Base-by-base conservation (phyloP, 768 basidiomycete species). In the Bullera alba region DNA sequence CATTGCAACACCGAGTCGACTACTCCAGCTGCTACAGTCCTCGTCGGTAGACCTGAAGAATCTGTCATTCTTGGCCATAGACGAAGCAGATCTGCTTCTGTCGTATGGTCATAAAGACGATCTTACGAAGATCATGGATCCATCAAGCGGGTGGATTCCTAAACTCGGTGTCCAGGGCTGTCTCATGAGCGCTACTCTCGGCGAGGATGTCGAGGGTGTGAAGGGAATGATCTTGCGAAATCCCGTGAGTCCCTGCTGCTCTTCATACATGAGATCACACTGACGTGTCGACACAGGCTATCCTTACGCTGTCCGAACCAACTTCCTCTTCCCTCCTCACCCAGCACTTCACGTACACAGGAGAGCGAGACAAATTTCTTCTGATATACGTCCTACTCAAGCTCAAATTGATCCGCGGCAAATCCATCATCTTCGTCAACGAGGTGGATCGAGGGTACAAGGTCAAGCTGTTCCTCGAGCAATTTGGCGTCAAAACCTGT, bases 111-210 rank as follows among this genome's bases (percentile, higher is more conserved):
- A 97, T 58, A 75, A 75, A 32, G 86, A 91, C 54, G 87, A 91
- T 64, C 46, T 73, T 54, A 38, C 78, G 73, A 48, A 86, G 81
- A 41, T 72, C 44, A 34, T 79, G 77, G 36, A 84, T 80, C 71
- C 79, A 86, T 26, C 89, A 85, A 46, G 85, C 82, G 57, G 62
- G 5, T 63, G 57, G 52, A 48, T 72, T 17, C 70, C 70, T 5
- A 54, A 55, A 46, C 50, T 72, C 10, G 70, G 81, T 85, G 53
- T 87, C 81, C 71, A 93, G 90, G 71, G 87, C 8, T 91, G 93
- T 74, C 75, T 99, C 28, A 95, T 97, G 89, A 90, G 86, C 66
- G 93, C 95, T 4, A 99, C 93, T 0, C 84, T 97, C 83, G 90
- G 91, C 10, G 87, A 91, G 61, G 95, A 97, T 60, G 89, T 99